Evolutionary conservation across 805 yeast species (phyloP).

Genomic region (Cyberlindnera mrakii): DNA sequence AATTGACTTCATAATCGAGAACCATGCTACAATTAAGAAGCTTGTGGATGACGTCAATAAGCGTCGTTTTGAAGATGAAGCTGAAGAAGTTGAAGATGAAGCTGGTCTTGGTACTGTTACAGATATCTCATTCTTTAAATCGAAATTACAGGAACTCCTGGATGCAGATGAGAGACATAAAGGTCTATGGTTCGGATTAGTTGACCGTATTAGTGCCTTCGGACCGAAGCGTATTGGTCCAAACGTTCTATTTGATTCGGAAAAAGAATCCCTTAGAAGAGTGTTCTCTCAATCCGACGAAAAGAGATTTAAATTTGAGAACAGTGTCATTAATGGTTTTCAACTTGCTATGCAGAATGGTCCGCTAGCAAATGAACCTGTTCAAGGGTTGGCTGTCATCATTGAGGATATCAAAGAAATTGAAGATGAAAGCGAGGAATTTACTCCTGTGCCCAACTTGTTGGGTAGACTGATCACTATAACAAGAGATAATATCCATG

Average conservation of each 20-base stretch:
- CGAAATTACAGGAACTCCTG: slow-evolving; percentile 27
- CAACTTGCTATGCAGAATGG: slow-evolving; percentile 80
- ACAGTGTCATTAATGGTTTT: slow-evolving; percentile 73
- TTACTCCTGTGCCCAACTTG: slow-evolving; percentile 35
- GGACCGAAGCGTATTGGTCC: slow-evolving; percentile 78
- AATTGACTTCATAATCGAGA: slow-evolving; percentile 40
- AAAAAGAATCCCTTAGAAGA: slow-evolving; percentile 29
- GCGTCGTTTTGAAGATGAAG: slow-evolving; percentile 6
- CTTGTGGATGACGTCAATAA: slow-evolving; percentile 23
- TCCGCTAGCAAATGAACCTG: slow-evolving; percentile 81
- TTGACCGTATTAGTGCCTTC: slow-evolving; percentile 49
- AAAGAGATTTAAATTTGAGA: slow-evolving; percentile 39
- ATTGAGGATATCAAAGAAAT: slow-evolving; percentile 31
- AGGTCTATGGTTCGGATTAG: slow-evolving; percentile 25
- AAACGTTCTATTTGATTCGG: slow-evolving; percentile 60
- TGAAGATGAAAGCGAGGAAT: slow-evolving; percentile 20
- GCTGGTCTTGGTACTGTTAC: slow-evolving; percentile 17
- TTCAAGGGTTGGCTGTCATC: slow-evolving; percentile 67
- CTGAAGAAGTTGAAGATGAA: slow-evolving; percentile 18
- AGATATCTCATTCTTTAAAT: slow-evolving; percentile 27
- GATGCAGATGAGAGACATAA: slow-evolving; percentile 20
- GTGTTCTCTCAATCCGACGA: slow-evolving; percentile 18
- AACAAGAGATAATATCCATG: slow-evolving; percentile 68
- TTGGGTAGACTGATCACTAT: slow-evolving; percentile 71
- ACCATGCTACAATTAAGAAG: slow-evolving; percentile 38